A percentile compares a stretch with the other conserved stretches of the same genome.
Conservation (phyloP, 108 stramenopile species). For the Nannochloropsis salina region DNA sequence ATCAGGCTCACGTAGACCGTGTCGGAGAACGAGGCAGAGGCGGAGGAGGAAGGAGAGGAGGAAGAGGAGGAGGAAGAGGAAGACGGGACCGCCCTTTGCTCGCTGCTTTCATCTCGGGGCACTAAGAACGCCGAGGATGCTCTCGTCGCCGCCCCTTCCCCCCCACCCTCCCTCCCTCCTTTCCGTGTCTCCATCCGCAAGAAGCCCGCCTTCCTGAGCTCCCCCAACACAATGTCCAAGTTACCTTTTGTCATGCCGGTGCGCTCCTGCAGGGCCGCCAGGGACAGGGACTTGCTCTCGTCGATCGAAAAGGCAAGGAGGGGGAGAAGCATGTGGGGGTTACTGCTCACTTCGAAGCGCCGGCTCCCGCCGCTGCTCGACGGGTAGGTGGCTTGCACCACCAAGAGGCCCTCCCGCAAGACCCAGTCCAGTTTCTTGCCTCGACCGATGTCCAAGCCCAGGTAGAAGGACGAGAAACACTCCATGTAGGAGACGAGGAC, state of each 20-base stretch:
- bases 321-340: conserved; percentile 6
- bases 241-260: background rate
- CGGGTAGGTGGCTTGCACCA: background rate
- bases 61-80: background rate
- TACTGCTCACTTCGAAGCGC: background rate
- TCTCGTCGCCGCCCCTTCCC: too few species aligned
- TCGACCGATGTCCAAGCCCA: background rate
- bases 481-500: background rate
- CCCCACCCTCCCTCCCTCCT: background rate
- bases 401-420: background rate
- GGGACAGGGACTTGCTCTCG: background rate
- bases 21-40: background rate
- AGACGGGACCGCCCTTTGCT: background rate
- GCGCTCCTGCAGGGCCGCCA: background rate
- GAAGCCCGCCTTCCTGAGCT: background rate
- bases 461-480: background rate
- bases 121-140: background rate
- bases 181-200: background rate
- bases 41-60: background rate
- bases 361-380: background rate
- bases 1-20: background rate
- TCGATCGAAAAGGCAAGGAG: conserved; percentile 13
- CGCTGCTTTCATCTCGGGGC: background rate
- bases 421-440: background rate
- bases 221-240: background rate